phyloP scores from a whole-genome alignment of 768 basidiomycete species.

The Boletus pseudopeckii region DNA sequence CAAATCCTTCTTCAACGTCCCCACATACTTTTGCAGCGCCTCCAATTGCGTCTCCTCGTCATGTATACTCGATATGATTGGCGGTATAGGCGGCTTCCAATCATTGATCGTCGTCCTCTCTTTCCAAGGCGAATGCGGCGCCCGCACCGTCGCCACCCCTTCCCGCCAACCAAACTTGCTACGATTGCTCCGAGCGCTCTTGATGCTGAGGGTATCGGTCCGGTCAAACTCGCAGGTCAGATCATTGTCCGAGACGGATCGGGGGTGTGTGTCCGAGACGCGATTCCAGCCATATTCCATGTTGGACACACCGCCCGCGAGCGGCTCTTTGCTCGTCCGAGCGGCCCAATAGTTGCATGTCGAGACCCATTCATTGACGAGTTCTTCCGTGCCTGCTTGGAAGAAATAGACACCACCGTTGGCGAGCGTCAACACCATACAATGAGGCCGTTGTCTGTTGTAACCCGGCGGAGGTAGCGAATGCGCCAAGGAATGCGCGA shows the following conservation, averaged over 20 bases:
- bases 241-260: conserved; percentile 59
- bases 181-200: conserved; percentile 69
- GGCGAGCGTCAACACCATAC: conserved; percentile 89
- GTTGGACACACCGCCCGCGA: conserved; percentile 95
- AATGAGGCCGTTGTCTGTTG: conserved; percentile 84
- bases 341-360: conserved; percentile 99
- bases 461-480: conserved; percentile 90
- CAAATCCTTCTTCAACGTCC: conserved; percentile 70
- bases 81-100: conserved; percentile 89
- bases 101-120: conserved; percentile 84
- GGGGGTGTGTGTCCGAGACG: conserved; percentile 53
- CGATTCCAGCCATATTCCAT: conserved; percentile 99
- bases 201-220: conserved; percentile 66
- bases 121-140: conserved; percentile 64
- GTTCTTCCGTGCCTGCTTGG: conserved; percentile 96
- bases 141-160: conserved; percentile 60
- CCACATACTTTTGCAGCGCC: conserved; percentile 78
- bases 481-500: conserved; percentile 87
- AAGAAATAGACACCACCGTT: conserved; percentile 95
- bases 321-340: conserved; percentile 89
- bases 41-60: conserved; percentile 95
- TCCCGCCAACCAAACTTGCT: conserved; percentile 76
- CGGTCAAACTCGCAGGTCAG: conserved; percentile 45
- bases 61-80: conserved; percentile 77
- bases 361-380: conserved; percentile 98